Evolutionary conservation across 129 eudicot genomes (phyloP).

Genomic region (Apium graveolens): DNA sequence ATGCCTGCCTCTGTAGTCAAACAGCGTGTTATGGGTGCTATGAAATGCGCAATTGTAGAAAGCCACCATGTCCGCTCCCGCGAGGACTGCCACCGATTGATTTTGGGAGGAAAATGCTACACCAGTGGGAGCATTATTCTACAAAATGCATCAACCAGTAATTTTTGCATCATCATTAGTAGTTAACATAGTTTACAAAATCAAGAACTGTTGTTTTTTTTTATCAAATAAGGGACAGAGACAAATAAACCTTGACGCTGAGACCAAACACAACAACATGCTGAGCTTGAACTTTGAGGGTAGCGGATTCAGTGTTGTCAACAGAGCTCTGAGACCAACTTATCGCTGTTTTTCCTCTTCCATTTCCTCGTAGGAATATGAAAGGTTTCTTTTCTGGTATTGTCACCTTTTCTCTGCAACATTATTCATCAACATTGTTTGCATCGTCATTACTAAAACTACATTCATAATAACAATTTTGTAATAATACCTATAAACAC

Average conservation of each 20-base stretch:
- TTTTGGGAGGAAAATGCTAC: slow-evolving; percentile 37
- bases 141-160: not conserved
- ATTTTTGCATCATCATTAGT: not conserved
- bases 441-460: not conserved
- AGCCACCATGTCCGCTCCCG: slow-evolving; percentile 67
- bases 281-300: slow-evolving; percentile 64
- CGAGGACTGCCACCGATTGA: slow-evolving; percentile 77
- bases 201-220: not conserved
- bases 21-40: slow-evolving; percentile 72
- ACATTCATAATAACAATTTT: not conserved
- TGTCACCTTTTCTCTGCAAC: slow-evolving; percentile 65
- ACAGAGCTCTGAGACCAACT: slow-evolving; percentile 64
- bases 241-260: slow-evolving; percentile 72
- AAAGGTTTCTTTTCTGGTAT: slow-evolving; percentile 53
- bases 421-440: not conserved
- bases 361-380: slow-evolving; percentile 72
- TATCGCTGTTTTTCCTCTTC: slow-evolving; percentile 58
- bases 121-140: slow-evolving; percentile 69
- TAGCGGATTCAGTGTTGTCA: slow-evolving; percentile 58
- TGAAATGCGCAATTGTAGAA: slow-evolving; percentile 77
- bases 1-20: slow-evolving; percentile 70
- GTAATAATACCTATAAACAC: slow-evolving; percentile 51
- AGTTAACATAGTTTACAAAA: not conserved
- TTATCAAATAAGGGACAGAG: not conserved
- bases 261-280: slow-evolving; percentile 69